Evolutionary conservation across 2,329 filamentous ascomycete genomes (phyloP), one percentile per base, ranked within the genome.

Genomic region (Ophiostoma ulmi): DNA sequence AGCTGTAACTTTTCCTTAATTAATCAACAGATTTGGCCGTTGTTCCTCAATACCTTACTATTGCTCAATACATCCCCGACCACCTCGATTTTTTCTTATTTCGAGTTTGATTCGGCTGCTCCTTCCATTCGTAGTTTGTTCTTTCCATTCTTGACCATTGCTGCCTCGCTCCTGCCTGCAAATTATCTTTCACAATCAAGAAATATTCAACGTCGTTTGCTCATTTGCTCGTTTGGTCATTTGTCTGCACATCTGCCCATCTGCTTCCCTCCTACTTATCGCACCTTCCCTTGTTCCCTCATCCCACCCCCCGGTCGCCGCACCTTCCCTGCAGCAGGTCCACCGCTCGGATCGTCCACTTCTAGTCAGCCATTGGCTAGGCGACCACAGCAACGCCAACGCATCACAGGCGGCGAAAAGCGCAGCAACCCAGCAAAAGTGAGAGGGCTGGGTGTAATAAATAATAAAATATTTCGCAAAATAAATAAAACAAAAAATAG

Each of bases 371-470:
- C 69, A 75, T 75, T 75, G 75, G 75, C 72, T 72, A 65, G 70
- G 69, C 55, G 70, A 67, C 73, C 64, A 69, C 71, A 73, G 72
- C 73, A 75, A 65, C 72, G 75, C 73, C 75, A 75, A 70, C 75
- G 74, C 75, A 75, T 75, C 75, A 66, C 72, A 72, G 63, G 68
- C 68, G 63, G 72, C 72, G 55, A 70, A 70, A 67, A 69, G 41
- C 39, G 61, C 69, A 70, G 72, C 69, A 73, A 65, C 63, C 61
- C 20, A 64, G 61, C 55, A 71, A 31, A 71, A 71, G 71, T 66
- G 20, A 70, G 64, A 70, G 55, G 67, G 52, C 64, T 61, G 64
- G 52, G 39, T 20, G 65, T 26, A 63, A 63, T 65, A 44, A 67
- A 67, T 26, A 63, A 63, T 65, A 44, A 67, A 67, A 35, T 20